Conservation (phyloP, 352 stramenopile species). For the Pythium oligandrum region DNA sequence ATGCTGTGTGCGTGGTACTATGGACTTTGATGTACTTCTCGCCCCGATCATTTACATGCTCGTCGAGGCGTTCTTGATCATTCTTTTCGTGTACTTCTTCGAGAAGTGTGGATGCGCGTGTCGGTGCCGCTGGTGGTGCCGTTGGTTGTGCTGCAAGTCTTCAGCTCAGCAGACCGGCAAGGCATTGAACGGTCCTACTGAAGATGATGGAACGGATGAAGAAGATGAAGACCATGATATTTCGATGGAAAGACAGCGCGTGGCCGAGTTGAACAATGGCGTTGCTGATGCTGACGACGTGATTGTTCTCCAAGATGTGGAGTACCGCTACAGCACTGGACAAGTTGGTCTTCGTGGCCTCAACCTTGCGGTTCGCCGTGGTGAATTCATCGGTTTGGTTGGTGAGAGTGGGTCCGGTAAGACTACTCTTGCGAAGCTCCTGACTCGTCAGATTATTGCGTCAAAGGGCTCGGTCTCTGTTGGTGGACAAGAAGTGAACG, state of each 20-base stretch:
- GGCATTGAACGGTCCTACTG: too few species aligned
- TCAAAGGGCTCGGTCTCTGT: constrained; percentile 50
- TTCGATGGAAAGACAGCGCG: constrained; percentile 7
- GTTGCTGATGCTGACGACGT: constrained; percentile 16
- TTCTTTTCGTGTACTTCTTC: constrained; percentile 7
- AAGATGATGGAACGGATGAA: not conserved
- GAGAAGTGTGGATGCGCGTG: too few species aligned
- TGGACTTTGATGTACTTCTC: constrained; percentile 56
- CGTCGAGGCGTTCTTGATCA: constrained; percentile 43
- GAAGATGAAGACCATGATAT: constrained; percentile 14
- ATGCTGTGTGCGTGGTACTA: constrained; percentile 46
- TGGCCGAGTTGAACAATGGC: constrained; percentile 1
- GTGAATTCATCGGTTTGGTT: constrained; percentile 74
- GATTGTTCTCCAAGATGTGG: constrained; percentile 30
- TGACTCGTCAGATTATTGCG: constrained; percentile 31
- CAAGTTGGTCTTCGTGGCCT: constrained; percentile 45
- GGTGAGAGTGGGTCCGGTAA: constrained; percentile 78
- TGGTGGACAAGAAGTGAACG: constrained; percentile 29
- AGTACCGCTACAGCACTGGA: constrained; percentile 33
- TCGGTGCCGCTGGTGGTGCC: too few species aligned
- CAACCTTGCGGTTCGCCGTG: constrained; percentile 59
- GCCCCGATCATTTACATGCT: constrained; percentile 43
- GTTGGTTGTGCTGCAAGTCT: too few species aligned
- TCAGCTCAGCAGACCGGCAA: too few species aligned
- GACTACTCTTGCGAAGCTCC: constrained; percentile 41